Conservation (phyloP, 495 filamentous ascomycete genomes). For the Zalerion maritima region DNA sequence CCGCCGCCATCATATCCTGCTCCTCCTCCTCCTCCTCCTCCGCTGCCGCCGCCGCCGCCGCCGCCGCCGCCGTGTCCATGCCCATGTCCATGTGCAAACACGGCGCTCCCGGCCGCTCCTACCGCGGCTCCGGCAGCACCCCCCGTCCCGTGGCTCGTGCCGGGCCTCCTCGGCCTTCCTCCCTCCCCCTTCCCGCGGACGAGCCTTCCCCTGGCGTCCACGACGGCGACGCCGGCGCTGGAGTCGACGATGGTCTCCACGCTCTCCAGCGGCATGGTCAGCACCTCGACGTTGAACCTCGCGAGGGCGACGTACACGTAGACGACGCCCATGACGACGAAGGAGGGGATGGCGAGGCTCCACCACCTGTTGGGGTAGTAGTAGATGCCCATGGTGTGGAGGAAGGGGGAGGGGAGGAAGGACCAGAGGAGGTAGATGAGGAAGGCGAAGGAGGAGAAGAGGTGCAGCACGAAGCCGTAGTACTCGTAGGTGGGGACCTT, state of each 20-base stretch:
- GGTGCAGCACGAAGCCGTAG: constrained; percentile 93
- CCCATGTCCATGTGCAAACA: too few relatives aligned
- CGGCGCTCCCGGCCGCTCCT: constrained; percentile 7
- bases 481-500: constrained; percentile 98
- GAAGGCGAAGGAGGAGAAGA: constrained; percentile 67
- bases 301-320: constrained; percentile 94
- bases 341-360: constrained; percentile 80
- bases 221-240: constrained; percentile 67
- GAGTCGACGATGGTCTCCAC: constrained; percentile 90
- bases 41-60: constrained; percentile 2
- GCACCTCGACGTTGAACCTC: constrained; percentile 73
- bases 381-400: constrained; percentile 84
- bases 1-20: constrained; percentile 9
- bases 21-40: constrained; percentile 13
- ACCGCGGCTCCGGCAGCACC: constrained; percentile 12
- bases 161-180: constrained; percentile 31
- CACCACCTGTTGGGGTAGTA: constrained; percentile 98
- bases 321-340: constrained; percentile 72
- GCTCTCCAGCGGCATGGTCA: constrained; percentile 67
- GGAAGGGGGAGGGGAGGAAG: constrained; percentile 79
- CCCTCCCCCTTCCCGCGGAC: constrained; percentile 18
- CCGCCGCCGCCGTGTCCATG: constrained; percentile 8
- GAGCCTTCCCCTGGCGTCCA: constrained; percentile 56
- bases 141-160: constrained; percentile 17
- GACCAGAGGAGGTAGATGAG: constrained; percentile 88